Evolutionary conservation across 164 flowering plant genomes (phyloP).

Genomic region (Dillenia suffruticosa): DNA sequence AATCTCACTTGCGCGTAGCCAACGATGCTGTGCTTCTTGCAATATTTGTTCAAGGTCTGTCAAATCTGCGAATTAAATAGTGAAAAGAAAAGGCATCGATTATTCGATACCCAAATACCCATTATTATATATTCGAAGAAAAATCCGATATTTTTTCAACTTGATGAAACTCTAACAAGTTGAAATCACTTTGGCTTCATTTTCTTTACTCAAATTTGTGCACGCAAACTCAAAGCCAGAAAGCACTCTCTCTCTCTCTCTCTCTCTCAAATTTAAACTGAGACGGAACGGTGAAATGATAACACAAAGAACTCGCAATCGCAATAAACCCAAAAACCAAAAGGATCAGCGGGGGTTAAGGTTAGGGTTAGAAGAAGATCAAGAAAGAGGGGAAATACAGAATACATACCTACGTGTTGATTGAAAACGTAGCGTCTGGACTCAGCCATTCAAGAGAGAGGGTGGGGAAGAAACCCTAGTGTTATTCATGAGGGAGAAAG

Average conservation of each 20-base stretch:
- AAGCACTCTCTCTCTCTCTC: background rate
- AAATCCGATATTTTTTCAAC: background rate
- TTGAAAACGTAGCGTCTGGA: constrained; percentile 27
- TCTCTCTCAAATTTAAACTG: too few species aligned
- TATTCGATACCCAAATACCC: too few species aligned
- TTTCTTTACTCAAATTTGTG: background rate
- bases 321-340: background rate
- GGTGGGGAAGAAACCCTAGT: background rate
- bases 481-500: too few species aligned
- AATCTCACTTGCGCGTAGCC: constrained; percentile 73
- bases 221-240: background rate
- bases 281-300: background rate
- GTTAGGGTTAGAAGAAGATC: background rate
- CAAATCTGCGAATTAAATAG: constrained; percentile 4
- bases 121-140: too few species aligned
- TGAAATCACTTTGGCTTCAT: background rate
- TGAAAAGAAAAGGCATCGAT: background rate
- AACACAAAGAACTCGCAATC: background rate
- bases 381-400: background rate
- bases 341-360: background rate
- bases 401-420: constrained; percentile 35
- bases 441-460: constrained; percentile 35
- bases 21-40: constrained; percentile 52
- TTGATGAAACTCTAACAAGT: background rate
- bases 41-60: constrained; percentile 52